These are phyloP conservation scores for Telfairia occidentalis DNA, from an alignment of 331 rosid species.

Conservation along the genomic window DNA sequence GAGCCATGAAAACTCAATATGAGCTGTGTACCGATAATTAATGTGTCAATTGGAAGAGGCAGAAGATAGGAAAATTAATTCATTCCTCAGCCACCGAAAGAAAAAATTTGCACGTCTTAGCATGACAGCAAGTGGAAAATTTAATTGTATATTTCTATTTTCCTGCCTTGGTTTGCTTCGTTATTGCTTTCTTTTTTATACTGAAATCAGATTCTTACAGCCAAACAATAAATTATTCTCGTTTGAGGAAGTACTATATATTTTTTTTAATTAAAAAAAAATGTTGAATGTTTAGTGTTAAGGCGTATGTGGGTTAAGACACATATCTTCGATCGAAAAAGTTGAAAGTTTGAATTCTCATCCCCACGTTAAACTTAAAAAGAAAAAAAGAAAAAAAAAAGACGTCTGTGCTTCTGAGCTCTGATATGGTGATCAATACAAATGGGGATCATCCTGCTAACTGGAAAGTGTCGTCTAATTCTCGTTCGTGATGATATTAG, in stretches of 20 bases:
- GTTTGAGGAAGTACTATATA: background rate
- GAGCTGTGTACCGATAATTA: background rate
- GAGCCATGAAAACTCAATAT: background rate
- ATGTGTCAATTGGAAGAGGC: conserved; percentile 1
- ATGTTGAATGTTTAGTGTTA: background rate
- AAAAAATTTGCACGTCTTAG: background rate
- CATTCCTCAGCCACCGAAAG: background rate
- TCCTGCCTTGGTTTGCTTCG: background rate
- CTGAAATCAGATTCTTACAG: background rate
- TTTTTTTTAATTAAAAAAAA: background rate
- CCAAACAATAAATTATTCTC: background rate
- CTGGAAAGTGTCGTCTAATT: background rate
- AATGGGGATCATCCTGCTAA: too few relatives aligned
- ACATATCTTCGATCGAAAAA: too few relatives aligned
- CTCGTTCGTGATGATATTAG: background rate
- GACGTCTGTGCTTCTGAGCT: too few relatives aligned
- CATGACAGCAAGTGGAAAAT: background rate
- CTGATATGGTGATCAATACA: too few relatives aligned
- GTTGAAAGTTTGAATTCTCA: too few relatives aligned
- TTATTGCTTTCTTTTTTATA: background rate
- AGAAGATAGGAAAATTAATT: background rate
- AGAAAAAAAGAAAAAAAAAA: too few relatives aligned
- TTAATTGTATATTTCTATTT: too few relatives aligned
- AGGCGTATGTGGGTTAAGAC: background rate
- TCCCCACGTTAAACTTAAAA: too few relatives aligned